Evolutionary conservation across 2,329 filamentous ascomycete species (phyloP).

Genomic region (Lachnum nothofagi): DNA sequence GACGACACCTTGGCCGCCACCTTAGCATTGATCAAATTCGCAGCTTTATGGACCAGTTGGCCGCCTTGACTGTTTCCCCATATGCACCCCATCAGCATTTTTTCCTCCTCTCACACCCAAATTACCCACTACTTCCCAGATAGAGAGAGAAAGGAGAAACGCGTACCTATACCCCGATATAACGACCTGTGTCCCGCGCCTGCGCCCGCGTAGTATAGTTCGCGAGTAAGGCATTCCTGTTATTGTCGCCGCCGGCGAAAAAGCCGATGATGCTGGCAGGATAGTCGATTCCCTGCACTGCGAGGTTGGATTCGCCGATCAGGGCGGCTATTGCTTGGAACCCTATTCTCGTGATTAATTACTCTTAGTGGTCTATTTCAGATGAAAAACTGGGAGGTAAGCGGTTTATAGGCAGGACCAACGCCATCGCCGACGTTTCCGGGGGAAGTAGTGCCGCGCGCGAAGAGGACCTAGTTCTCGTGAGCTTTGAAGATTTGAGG

Average conservation of each 20-base stretch:
- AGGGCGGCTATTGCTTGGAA: conserved; percentile 40
- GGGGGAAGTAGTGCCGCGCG: conserved; percentile 47
- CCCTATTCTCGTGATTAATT: too few species aligned
- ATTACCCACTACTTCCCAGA: neutral
- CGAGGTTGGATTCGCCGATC: conserved; percentile 41
- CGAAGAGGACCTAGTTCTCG: conserved; percentile 42
- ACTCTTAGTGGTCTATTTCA: neutral
- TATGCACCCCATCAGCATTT: too few species aligned
- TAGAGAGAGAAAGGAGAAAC: too few species aligned
- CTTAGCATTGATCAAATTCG: conserved; percentile 14
- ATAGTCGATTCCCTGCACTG: conserved; percentile 50
- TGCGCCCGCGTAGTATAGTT: conserved; percentile 12
- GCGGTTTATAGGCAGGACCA: conserved; percentile 43
- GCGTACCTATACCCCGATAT: conserved; percentile 19
- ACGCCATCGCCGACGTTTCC: conserved; percentile 47
- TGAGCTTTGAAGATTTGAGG: too few species aligned
- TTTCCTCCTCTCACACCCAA: too few species aligned
- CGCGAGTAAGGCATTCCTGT: conserved; percentile 34
- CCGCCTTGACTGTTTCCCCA: conserved; percentile 17
- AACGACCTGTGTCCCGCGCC: conserved; percentile 22
- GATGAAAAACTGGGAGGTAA: neutral
- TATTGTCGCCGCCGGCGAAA: conserved; percentile 29
- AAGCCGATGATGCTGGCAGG: conserved; percentile 37
- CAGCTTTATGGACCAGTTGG: conserved; percentile 28
- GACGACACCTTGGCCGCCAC: conserved; percentile 20